phyloP scores from a whole-genome alignment of 495 filamentous ascomycete genomes.

The Aspergillus hancockii region DNA sequence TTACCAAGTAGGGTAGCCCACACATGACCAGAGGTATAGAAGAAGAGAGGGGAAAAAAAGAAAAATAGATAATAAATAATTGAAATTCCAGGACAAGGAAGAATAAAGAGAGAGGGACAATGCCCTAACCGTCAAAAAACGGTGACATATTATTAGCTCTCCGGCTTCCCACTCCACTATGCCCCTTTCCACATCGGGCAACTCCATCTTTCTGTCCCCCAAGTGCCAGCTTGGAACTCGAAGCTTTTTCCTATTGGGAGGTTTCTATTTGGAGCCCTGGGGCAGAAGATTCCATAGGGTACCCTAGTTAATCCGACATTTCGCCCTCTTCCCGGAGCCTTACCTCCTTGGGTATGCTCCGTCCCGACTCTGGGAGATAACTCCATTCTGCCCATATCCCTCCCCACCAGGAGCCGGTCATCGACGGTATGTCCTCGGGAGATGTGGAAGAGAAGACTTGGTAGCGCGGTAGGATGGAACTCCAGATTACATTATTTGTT shows the following conservation, averaged over 20 bases:
- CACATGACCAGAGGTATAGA: neutral
- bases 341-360: neutral
- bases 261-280: slow-evolving; percentile 22
- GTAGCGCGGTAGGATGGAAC: neutral
- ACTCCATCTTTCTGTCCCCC: slow-evolving; percentile 10
- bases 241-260: neutral
- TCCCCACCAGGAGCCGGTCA: neutral
- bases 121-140: slow-evolving; percentile 5
- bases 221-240: slow-evolving; percentile 16
- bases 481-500: neutral
- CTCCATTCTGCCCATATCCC: neutral
- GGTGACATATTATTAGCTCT: slow-evolving; percentile 16
- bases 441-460: neutral
- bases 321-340: neutral
- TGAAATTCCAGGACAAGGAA: neutral
- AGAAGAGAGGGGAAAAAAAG: neutral
- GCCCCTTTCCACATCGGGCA: slow-evolving; percentile 13
- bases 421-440: neutral
- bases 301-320: neutral
- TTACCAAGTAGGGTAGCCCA: neutral
- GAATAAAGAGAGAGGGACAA: neutral
- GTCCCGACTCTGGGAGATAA: neutral
- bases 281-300: slow-evolving; percentile 7
- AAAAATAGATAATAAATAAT: neutral
- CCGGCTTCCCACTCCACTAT: neutral